Percentiles rank a stretch among this genome's conserved stretches.
Evolutionary conservation across 176 grass and related monocot species (phyloP).

Genomic region (Raddia distichophylla): DNA sequence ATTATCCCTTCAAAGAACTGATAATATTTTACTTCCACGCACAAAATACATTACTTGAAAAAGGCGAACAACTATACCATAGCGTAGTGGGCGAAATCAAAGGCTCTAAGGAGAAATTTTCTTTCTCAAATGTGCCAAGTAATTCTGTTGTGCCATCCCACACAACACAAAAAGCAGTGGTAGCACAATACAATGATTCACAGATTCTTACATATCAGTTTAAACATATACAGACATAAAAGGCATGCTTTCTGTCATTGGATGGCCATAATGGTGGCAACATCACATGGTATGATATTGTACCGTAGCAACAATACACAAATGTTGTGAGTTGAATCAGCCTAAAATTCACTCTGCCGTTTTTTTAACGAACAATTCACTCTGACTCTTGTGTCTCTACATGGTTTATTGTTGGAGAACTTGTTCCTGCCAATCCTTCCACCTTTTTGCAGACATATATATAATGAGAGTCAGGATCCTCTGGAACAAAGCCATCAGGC

Average conservation of each 20-base stretch:
- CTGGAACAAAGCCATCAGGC: slow-evolving; percentile 66
- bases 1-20: background rate
- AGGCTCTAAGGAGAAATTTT: slow-evolving; percentile 1
- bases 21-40: slow-evolving; percentile 6
- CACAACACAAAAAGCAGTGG: slow-evolving; percentile 4
- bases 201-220: slow-evolving; percentile 41
- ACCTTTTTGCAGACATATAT: slow-evolving; percentile 88
- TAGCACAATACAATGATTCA: slow-evolving; percentile 26
- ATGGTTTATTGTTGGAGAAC: slow-evolving; percentile 30
- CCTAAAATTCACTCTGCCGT: slow-evolving; percentile 32
- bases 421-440: slow-evolving; percentile 37
- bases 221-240: slow-evolving; percentile 35
- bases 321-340: slow-evolving; percentile 35
- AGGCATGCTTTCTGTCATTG: slow-evolving; percentile 27
- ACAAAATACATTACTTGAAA: slow-evolving; percentile 1
- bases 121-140: slow-evolving; percentile 28
- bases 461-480: slow-evolving; percentile 98
- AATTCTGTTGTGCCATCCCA: background rate
- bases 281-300: slow-evolving; percentile 39
- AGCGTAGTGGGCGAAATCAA: slow-evolving; percentile 2
- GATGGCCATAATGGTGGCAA: slow-evolving; percentile 58
- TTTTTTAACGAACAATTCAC: slow-evolving; percentile 9
- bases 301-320: slow-evolving; percentile 40
- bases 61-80: background rate
- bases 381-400: slow-evolving; percentile 29